Evolutionary conservation across 2,329 filamentous ascomycete genomes (phyloP), one percentile per base, ranked within the genome.

Genomic region (Penicillium brevicompactum): DNA sequence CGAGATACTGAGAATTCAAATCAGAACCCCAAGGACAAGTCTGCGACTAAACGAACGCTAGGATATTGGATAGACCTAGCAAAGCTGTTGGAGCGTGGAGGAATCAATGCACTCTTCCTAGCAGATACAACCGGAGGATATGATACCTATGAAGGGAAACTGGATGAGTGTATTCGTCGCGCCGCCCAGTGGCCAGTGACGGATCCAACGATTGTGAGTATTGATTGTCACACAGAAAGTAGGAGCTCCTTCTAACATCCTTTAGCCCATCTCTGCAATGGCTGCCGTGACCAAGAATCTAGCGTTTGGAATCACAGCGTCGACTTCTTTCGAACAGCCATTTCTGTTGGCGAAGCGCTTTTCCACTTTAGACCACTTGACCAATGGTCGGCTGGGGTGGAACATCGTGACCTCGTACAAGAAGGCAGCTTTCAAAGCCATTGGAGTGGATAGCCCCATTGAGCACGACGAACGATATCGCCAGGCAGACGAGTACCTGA

Each of bases 381-480:
- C 85, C 0, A 74, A 79, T 3, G 85, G 85, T 0, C 76, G 85
- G 0, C 78, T 87, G 32, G 85, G 83, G 0, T 87, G 85, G 86
- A 88, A 88, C 57, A 86, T 88, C 18, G 86, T 89, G 0, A 87
- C 85, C 0, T 80, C 77, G 1, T 86, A 82, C 78, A 84, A 84
- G 66, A 86, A 87, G 63, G 78, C 82, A 0, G 84, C 84, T 0
- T 85, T 85, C 68, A 85, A 86, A 63, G 84, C 83, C 0, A 85
- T 87, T 51, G 84, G 84, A 0, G 65, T 86, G 2, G 80, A 85
- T 11, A 80, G 70, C 4, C 81, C 81, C 0, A 82, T 84, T 31
- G 80, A 84, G 53, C 85, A 87, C 59, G 85, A 87, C 41, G 79
- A 86, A 64, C 77, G 84, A 24, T 87, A 87, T 57, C 75, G 72